Percentiles rank a stretch among this genome's conserved stretches.
These are phyloP conservation scores for Apiospora pterosperma DNA, from an alignment of 2,329 filamentous ascomycete species.

Conservation along the genomic window DNA sequence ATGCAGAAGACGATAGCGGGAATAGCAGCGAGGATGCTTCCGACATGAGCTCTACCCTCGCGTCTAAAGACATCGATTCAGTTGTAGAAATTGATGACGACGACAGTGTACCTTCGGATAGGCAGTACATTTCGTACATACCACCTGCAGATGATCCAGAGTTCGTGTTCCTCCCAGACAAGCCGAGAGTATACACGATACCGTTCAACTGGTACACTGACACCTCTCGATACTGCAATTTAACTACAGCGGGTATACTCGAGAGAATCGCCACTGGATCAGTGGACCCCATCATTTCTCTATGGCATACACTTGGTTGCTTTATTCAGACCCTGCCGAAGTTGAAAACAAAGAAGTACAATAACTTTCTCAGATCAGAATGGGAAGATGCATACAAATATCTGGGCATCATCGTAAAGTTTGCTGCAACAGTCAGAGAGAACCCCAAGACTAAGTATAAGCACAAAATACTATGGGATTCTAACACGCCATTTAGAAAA, in stretches of 20 bases:
- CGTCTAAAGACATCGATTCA: background rate
- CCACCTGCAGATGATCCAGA: background rate
- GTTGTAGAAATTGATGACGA: background rate
- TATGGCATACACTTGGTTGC: background rate
- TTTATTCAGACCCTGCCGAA: background rate
- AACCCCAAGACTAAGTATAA: background rate
- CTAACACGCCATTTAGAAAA: background rate
- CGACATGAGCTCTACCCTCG: background rate
- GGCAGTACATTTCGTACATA: background rate
- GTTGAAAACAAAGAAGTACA: background rate
- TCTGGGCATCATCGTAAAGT: background rate
- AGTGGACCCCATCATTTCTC: background rate
- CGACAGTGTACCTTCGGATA: background rate
- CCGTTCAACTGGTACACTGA: too few relatives aligned
- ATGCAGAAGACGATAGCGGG: background rate
- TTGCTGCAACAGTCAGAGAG: background rate
- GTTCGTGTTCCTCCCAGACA: background rate
- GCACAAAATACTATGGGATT: background rate
- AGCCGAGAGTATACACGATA: background rate
- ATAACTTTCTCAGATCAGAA: background rate
- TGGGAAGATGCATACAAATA: background rate
- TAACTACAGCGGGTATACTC: background rate
- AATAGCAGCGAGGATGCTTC: background rate
- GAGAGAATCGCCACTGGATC: background rate
- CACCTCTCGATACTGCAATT: too few relatives aligned